Evolutionary conservation across 345 rosid genomes (phyloP).

Genomic region (Lepidium aucheri): DNA sequence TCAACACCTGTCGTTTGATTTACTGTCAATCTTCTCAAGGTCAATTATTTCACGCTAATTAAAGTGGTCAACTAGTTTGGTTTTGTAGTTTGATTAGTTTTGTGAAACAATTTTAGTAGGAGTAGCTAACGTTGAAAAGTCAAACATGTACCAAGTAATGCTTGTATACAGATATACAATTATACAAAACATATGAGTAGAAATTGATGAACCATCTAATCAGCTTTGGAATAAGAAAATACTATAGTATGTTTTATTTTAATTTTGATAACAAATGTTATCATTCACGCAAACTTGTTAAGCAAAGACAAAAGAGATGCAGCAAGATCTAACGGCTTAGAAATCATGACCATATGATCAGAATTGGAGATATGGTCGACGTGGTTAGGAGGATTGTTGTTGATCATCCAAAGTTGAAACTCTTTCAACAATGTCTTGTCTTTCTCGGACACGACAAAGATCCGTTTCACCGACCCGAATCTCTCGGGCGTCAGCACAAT

Average conservation of each 20-base stretch:
- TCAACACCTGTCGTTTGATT: neutral
- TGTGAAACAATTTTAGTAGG: neutral
- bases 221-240: neutral
- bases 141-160: neutral
- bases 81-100: neutral
- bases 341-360: constrained; percentile 59
- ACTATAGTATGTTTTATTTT: neutral
- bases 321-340: constrained; percentile 28
- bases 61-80: neutral
- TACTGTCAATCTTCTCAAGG: neutral
- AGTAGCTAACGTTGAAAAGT: constrained; percentile 6
- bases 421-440: constrained; percentile 26
- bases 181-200: neutral
- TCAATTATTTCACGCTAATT: neutral
- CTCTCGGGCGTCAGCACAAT: constrained; percentile 28
- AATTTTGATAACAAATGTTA: no score
- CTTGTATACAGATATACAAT: neutral
- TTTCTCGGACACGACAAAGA: constrained; percentile 30
- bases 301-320: constrained; percentile 23
- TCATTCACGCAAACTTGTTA: constrained; percentile 10
- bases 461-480: constrained; percentile 44
- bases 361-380: constrained; percentile 35
- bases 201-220: neutral
- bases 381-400: constrained; percentile 40
- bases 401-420: constrained; percentile 34